phyloP scores from a whole-genome alignment of 1,284 basidiomycete genomes.

The Agroathelia rolfsii region DNA sequence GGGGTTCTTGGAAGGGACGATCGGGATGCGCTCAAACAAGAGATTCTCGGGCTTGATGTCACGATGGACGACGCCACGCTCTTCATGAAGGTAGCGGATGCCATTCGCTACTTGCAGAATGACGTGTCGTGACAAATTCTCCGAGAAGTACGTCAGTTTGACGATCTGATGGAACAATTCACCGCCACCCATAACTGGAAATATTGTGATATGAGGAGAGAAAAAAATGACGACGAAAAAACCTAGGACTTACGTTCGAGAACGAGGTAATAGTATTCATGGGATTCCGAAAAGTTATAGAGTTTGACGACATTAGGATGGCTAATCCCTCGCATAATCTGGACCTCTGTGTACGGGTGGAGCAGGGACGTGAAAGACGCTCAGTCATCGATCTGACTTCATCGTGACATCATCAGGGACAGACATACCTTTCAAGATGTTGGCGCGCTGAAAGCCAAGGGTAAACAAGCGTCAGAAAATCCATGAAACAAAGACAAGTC shows the following conservation, averaged over 20 bases:
- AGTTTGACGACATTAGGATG: conserved; percentile 90
- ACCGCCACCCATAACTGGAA: conserved; percentile 87
- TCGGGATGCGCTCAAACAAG: conserved; percentile 89
- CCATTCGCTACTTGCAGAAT: conserved; percentile 96
- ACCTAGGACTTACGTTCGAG: conserved; percentile 75
- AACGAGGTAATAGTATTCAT: conserved; percentile 90
- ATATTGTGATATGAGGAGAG: conserved; percentile 3
- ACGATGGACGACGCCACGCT: conserved; percentile 94
- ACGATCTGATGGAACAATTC: conserved; percentile 99
- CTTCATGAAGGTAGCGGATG: conserved; percentile 94
- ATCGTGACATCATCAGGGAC: no score
- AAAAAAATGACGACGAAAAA: no score
- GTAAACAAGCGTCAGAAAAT: conserved; percentile 22
- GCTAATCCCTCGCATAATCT: conserved; percentile 95
- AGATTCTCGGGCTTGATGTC: conserved; percentile 99
- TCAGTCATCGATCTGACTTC: conserved; percentile 3
- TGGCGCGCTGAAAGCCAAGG: conserved; percentile 80
- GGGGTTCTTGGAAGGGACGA: conserved; percentile 77
- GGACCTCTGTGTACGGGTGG: conserved; percentile 64
- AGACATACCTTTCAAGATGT: conserved; percentile 87
- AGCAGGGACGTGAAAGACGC: not conserved
- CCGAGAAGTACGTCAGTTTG: conserved; percentile 98
- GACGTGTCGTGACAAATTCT: conserved; percentile 90
- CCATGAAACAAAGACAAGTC: conserved; percentile 14
- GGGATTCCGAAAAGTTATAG: conserved; percentile 81